A percentile compares a stretch with the other conserved stretches of the same genome.
Conservation (phyloP, 805 yeast genomes). For the Sungouiella blattae region DNA sequence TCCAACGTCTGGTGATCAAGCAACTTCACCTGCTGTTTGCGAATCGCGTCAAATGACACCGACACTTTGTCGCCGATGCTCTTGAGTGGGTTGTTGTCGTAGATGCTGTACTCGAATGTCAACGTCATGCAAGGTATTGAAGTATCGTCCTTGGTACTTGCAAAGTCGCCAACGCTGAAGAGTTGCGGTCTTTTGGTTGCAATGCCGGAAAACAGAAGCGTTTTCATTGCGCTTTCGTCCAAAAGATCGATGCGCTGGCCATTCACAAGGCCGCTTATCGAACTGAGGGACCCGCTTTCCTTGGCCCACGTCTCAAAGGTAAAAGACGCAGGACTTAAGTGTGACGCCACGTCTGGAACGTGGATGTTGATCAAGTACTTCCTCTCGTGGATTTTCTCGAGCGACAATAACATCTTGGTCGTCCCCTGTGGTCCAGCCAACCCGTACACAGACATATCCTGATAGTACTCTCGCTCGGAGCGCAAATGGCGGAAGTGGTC, state of each 20-base stretch:
- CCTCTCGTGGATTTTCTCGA: conserved; percentile 34
- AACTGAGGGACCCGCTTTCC: conserved; percentile 4
- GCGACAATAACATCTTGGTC: conserved; percentile 28
- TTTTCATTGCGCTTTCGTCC: neutral
- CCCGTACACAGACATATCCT: conserved; percentile 31
- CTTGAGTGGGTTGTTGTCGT: conserved; percentile 31
- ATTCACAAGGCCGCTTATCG: neutral
- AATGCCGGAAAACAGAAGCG: neutral
- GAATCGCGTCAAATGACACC: conserved; percentile 28
- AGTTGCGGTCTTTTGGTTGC: neutral
- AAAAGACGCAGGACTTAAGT: conserved; percentile 24
- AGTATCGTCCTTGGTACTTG: neutral
- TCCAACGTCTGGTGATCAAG: conserved; percentile 22
- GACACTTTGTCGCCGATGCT: conserved; percentile 19
- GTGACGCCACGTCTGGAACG: conserved; percentile 39
- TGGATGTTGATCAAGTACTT: conserved; percentile 36
- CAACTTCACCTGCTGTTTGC: conserved; percentile 19
- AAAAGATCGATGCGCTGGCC: neutral
- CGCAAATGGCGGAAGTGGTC: conserved; percentile 35
- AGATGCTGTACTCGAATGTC: conserved; percentile 32
- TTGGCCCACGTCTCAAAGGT: conserved; percentile 11
- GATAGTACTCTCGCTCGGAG: conserved; percentile 15
- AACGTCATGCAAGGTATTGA: conserved; percentile 27
- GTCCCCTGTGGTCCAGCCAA: conserved; percentile 19
- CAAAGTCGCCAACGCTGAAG: conserved; percentile 2